Evolutionary conservation across 2,329 filamentous ascomycete genomes (phyloP).

Genomic region (Colletotrichum lini): DNA sequence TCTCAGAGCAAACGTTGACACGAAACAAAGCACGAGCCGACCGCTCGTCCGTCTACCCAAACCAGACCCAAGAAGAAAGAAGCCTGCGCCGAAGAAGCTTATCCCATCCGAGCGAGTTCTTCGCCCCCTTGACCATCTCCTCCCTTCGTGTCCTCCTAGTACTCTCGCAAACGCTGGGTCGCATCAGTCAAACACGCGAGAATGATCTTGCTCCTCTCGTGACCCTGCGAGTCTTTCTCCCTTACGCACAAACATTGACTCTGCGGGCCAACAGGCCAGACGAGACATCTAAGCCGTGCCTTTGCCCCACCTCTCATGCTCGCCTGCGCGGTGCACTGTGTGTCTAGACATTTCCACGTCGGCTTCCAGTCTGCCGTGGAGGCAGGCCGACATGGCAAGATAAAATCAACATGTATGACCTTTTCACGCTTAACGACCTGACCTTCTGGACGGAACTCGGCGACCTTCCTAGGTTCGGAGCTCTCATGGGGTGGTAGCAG

Average conservation of each 20-base stretch:
- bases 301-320: background rate
- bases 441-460: slow-evolving; percentile 28
- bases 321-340: background rate
- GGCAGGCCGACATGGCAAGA: background rate
- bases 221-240: background rate
- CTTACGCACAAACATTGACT: background rate
- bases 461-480: background rate
- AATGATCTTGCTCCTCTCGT: background rate
- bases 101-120: background rate
- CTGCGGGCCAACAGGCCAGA: background rate
- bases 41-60: slow-evolving; percentile 6
- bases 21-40: slow-evolving; percentile 1
- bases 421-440: slow-evolving; percentile 30
- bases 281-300: background rate
- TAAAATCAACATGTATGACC: no score
- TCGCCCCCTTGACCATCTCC: no score
- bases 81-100: slow-evolving; percentile 23
- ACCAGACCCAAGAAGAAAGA: background rate
- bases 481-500: background rate
- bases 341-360: background rate
- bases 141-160: background rate
- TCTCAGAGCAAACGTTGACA: background rate
- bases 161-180: slow-evolving; percentile 4
- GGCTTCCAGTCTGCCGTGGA: background rate
- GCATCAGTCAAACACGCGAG: slow-evolving; percentile 16